phyloP scores from a whole-genome alignment of 805 yeast genomes.

The Metschnikowia bowlesiae region DNA sequence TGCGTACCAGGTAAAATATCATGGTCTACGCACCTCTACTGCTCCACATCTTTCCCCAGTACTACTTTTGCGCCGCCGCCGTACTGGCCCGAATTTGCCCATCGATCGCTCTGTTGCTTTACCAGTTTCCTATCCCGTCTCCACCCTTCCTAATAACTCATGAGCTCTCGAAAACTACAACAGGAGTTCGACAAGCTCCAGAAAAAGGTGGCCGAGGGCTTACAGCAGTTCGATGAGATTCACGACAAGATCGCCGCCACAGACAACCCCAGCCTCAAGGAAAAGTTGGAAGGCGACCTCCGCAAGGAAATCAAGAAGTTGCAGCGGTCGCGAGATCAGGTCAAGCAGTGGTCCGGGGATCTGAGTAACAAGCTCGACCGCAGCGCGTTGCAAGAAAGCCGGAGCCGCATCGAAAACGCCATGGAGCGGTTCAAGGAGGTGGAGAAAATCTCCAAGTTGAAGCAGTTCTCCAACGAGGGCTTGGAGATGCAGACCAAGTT shows the following conservation, averaged over 20 bases:
- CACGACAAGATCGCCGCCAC: conserved; percentile 81
- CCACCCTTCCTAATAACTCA: background rate
- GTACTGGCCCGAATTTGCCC: no score
- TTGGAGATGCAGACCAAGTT: conserved; percentile 63
- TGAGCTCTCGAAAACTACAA: conserved; percentile 45
- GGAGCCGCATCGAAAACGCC: conserved; percentile 71
- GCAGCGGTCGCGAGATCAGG: conserved; percentile 91
- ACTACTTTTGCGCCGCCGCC: no score
- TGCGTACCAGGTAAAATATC: no score
- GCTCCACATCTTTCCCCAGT: no score
- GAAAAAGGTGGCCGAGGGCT: conserved; percentile 86
- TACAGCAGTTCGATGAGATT: conserved; percentile 75
- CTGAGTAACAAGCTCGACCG: conserved; percentile 79
- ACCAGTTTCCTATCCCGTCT: no score
- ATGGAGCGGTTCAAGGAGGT: conserved; percentile 96
- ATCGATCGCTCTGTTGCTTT: no score
- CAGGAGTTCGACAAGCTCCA: conserved; percentile 90
- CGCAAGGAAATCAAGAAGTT: conserved; percentile 93
- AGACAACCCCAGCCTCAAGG: conserved; percentile 84
- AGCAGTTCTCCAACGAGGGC: conserved; percentile 92
- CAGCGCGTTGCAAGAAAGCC: conserved; percentile 50
- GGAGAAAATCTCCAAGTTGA: conserved; percentile 88
- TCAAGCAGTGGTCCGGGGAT: conserved; percentile 90
- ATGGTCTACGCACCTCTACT: no score
- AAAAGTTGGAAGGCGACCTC: conserved; percentile 85